phyloP scores from a whole-genome alignment of 495 filamentous ascomycete species.

The Talaromyces proteolyticus region DNA sequence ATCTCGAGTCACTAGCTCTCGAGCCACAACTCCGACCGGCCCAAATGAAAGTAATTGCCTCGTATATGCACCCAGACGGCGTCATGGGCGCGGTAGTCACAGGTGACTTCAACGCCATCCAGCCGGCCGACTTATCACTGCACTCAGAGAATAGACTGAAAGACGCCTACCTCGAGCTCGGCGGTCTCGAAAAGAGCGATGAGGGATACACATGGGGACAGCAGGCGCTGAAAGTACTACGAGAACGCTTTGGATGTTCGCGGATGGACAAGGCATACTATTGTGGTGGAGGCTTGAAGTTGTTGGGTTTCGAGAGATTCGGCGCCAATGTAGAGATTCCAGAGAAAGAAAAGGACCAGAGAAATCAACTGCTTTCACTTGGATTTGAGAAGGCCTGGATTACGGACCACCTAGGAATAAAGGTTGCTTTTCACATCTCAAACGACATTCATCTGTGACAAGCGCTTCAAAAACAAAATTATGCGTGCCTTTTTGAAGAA shows the following conservation, averaged over 20 bases:
- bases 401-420: slow-evolving; percentile 45
- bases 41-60: slow-evolving; percentile 33
- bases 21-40: slow-evolving; percentile 33
- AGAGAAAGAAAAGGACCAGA: slow-evolving; percentile 12
- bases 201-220: slow-evolving; percentile 53
- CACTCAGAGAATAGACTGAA: slow-evolving; percentile 36
- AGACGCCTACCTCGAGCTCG: slow-evolving; percentile 48
- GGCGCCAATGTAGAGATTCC: slow-evolving; percentile 28
- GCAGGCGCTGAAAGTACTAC: slow-evolving; percentile 27
- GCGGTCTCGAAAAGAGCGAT: slow-evolving; percentile 40
- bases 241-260: slow-evolving; percentile 31
- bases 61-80: slow-evolving; percentile 23
- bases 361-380: slow-evolving; percentile 7
- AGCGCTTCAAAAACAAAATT: no score
- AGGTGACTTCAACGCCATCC: slow-evolving; percentile 53
- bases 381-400: slow-evolving; percentile 33
- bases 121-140: slow-evolving; percentile 42
- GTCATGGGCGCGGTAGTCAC: slow-evolving; percentile 27
- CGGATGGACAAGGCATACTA: slow-evolving; percentile 49
- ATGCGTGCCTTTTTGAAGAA: no score
- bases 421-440: slow-evolving; percentile 21
- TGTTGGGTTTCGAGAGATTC: slow-evolving; percentile 31
- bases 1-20: slow-evolving; percentile 44
- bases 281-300: slow-evolving; percentile 19
- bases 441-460: neutral